Percentiles rank a stretch among this genome's conserved stretches.
Evolutionary conservation across 805 yeast species (phyloP).

Genomic region (Lipomyces starkeyi): DNA sequence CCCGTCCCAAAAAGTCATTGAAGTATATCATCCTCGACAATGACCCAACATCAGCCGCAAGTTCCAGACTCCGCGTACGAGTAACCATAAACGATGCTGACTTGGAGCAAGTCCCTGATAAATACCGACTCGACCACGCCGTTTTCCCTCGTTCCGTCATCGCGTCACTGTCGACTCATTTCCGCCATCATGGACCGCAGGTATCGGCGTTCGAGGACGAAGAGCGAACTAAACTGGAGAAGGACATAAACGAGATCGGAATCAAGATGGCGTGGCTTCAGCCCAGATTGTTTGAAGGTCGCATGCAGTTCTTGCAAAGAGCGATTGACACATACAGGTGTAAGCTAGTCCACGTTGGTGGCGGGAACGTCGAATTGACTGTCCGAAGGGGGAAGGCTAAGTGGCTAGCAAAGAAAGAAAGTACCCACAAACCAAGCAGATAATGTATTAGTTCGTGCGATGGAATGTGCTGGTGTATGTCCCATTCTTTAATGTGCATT

Average conservation of each 20-base stretch:
- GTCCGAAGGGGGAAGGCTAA: conserved; percentile 25
- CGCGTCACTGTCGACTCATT: conserved; percentile 30
- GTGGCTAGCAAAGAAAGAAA: conserved; percentile 21
- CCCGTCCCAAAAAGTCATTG: conserved; percentile 11
- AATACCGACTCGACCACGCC: conserved; percentile 32
- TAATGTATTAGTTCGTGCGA: background rate
- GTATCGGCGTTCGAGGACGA: conserved; percentile 3
- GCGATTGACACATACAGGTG: conserved; percentile 30
- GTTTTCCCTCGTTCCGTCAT: conserved; percentile 26
- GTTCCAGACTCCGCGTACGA: conserved; percentile 23
- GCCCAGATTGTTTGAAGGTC: conserved; percentile 31
- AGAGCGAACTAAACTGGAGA: conserved; percentile 11
- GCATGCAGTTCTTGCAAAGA: conserved; percentile 29
- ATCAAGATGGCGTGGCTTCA: conserved; percentile 36
- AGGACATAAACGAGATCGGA: conserved; percentile 30
- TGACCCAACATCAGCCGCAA: conserved; percentile 4
- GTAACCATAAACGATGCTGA: conserved; percentile 21
- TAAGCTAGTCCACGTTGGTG: conserved; percentile 24
- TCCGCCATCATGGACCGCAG: conserved; percentile 16
- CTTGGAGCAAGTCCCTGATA: conserved; percentile 30
- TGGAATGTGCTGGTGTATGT: background rate
- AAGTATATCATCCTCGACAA: conserved; percentile 23
- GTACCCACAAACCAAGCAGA: background rate
- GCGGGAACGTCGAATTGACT: conserved; percentile 15
- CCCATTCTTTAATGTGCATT: background rate